Evolutionary conservation across 352 stramenopile genomes (phyloP), one percentile per base, ranked within the genome.

Genomic region (Globisporangium canariense): DNA sequence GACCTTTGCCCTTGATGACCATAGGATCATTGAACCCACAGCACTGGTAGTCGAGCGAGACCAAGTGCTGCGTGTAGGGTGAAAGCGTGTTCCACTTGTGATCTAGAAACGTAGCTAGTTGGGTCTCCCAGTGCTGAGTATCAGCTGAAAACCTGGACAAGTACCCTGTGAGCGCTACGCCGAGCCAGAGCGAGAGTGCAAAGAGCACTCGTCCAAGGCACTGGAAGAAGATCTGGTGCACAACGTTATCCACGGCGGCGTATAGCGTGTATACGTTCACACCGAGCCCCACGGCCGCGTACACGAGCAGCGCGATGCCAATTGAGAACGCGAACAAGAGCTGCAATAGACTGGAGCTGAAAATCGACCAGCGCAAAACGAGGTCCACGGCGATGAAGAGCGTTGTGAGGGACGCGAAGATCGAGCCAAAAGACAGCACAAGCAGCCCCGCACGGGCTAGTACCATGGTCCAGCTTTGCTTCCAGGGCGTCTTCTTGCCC

Each of bases 1-100:
- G 47, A 7, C 68, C 70, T 53, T 71, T 51, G 8, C 67, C 67
- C 8, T 62, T 60, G 1, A 82, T 46, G 2, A 82, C 49, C 13
- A 74, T 36, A 5, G 79, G 77, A 18, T 86, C 74, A 45, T 83
- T 74, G 41, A 84, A 89, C 8, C 79, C 79, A 47, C 77, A 89
- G 54, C 79, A 87, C 5, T 64, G 58, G 43, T 79, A 82, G 30
- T 83, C 70, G 4, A 89, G 54, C 20, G 74, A 70, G 47, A 83
- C 70, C 4, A 62, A 36, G 36, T 81, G 68, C 38, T 86, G 73
- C 6, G n/a, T 67, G 4, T 60, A 50, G 1, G 74, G 56, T 9
- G 50, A 41, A 11, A 89, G 32, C 5, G 55, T 55, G 40, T 68
- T 77, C 79, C 79, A 87, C 18, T 78, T 65, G 49, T 65, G 62